Percentiles rank a stretch among this genome's conserved stretches.
phyloP scores from a whole-genome alignment of 1,284 basidiomycete species.

The Amylostereum chailletii region DNA sequence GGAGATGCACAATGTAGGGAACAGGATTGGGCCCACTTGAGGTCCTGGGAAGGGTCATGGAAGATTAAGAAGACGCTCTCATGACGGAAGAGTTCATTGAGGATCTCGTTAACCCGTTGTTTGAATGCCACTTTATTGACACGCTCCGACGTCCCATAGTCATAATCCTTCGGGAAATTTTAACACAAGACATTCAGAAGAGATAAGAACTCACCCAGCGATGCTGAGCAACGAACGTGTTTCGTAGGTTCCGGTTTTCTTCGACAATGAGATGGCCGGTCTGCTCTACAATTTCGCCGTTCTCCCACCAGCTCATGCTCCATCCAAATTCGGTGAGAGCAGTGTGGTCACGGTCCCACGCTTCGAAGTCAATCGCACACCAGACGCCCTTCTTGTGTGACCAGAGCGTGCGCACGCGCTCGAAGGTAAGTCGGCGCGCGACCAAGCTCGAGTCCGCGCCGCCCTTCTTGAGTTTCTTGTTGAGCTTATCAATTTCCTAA shows the following conservation, averaged over 20 bases:
- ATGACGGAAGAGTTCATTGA: slow-evolving; percentile 29
- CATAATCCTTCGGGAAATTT: slow-evolving; percentile 39
- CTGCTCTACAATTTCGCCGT: slow-evolving; percentile 34
- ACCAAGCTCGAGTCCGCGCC: slow-evolving; percentile 42
- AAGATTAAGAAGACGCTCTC: slow-evolving; percentile 75
- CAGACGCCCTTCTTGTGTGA: slow-evolving; percentile 52
- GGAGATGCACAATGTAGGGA: not conserved
- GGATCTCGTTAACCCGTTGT: slow-evolving; percentile 37
- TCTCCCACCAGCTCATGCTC: slow-evolving; percentile 48
- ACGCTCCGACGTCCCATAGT: slow-evolving; percentile 53
- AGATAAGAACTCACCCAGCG: slow-evolving; percentile 38
- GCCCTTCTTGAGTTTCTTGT: slow-evolving; percentile 52
- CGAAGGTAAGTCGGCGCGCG: slow-evolving; percentile 52
- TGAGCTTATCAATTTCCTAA: slow-evolving; percentile 68
- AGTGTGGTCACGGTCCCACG: slow-evolving; percentile 67
- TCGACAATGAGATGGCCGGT: slow-evolving; percentile 59
- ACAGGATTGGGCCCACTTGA: slow-evolving; percentile 43
- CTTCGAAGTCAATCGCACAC: slow-evolving; percentile 73
- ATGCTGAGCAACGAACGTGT: slow-evolving; percentile 50
- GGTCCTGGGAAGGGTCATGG: slow-evolving; percentile 66
- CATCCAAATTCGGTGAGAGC: slow-evolving; percentile 74
- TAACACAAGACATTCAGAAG: not conserved
- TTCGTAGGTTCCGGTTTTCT: slow-evolving; percentile 52
- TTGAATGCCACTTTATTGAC: slow-evolving; percentile 45
- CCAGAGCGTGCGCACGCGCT: slow-evolving; percentile 59